Evolutionary conservation across 306 rosid genomes (phyloP).

Genomic region (Prunus davidiana): DNA sequence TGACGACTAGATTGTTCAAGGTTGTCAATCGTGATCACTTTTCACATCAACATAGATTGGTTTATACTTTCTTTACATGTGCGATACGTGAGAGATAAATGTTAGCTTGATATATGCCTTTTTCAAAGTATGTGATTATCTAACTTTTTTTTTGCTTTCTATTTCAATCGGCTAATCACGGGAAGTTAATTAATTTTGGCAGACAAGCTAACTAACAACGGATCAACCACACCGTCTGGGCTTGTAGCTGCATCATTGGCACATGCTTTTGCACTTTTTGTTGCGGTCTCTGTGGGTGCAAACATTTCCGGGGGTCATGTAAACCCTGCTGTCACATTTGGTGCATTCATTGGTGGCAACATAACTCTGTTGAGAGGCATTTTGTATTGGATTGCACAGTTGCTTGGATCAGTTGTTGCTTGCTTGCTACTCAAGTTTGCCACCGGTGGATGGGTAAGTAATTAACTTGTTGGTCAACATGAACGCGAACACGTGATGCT

Average conservation of each 20-base stretch:
- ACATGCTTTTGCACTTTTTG: slow-evolving; percentile 73
- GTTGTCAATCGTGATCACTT: not conserved
- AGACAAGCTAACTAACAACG: slow-evolving; percentile 60
- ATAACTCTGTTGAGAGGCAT: slow-evolving; percentile 53
- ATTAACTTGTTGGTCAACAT: not conserved
- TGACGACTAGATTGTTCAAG: not conserved
- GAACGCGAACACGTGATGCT: no score
- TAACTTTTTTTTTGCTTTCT: not conserved
- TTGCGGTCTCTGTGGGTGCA: slow-evolving; percentile 80
- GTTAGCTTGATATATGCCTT: not conserved
- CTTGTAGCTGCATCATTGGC: slow-evolving; percentile 64
- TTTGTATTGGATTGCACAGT: slow-evolving; percentile 75
- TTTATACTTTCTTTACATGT: not conserved
- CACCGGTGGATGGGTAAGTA: slow-evolving; percentile 62
- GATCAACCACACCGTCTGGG: slow-evolving; percentile 56
- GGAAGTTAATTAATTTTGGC: slow-evolving; percentile 4
- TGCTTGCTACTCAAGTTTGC: slow-evolving; percentile 75
- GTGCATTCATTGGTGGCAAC: slow-evolving; percentile 80
- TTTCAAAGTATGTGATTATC: not conserved
- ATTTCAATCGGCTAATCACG: no score
- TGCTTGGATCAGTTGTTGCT: slow-evolving; percentile 78
- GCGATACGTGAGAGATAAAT: not conserved
- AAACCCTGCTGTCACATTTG: slow-evolving; percentile 84
- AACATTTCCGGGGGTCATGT: slow-evolving; percentile 86
- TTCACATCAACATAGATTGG: no score